phyloP scores from a whole-genome alignment of 345 rosid genomes.

The Arabidopsis suecica region DNA sequence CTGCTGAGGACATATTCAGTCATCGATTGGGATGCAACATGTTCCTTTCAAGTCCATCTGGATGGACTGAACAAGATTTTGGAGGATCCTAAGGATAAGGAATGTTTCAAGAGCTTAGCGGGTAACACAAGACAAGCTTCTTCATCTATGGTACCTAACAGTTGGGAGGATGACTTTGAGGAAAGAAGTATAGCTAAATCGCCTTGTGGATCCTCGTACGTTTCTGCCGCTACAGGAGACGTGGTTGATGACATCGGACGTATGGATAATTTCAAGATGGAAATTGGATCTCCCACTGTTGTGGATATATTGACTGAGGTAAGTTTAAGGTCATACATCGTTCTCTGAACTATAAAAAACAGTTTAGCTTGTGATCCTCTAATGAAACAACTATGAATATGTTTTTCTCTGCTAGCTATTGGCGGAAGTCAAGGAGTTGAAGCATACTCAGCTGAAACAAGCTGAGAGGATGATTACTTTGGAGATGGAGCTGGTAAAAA shows the following conservation, averaged over 20 bases:
- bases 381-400: not conserved
- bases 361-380: not conserved
- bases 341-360: not conserved
- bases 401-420: constrained; percentile 45
- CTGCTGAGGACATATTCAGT: constrained; percentile 24
- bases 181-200: constrained; percentile 35
- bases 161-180: constrained; percentile 41
- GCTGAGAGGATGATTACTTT: constrained; percentile 43
- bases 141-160: constrained; percentile 16
- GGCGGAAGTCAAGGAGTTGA: constrained; percentile 50
- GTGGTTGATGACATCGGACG: constrained; percentile 34
- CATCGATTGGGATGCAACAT: constrained; percentile 38
- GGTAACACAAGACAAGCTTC: constrained; percentile 31
- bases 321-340: constrained; percentile 6
- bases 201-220: constrained; percentile 36
- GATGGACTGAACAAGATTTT: constrained; percentile 32
- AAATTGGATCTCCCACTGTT: constrained; percentile 33
- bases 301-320: constrained; percentile 48
- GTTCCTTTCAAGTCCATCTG: constrained; percentile 24
- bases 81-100: constrained; percentile 31
- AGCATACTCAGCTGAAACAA: constrained; percentile 51
- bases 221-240: constrained; percentile 40
- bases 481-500: constrained; percentile 62
- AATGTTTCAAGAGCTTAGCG: constrained; percentile 16
- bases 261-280: constrained; percentile 17